Conservation (phyloP, 2,329 filamentous ascomycete species). For the Talaromyces islandicus region DNA sequence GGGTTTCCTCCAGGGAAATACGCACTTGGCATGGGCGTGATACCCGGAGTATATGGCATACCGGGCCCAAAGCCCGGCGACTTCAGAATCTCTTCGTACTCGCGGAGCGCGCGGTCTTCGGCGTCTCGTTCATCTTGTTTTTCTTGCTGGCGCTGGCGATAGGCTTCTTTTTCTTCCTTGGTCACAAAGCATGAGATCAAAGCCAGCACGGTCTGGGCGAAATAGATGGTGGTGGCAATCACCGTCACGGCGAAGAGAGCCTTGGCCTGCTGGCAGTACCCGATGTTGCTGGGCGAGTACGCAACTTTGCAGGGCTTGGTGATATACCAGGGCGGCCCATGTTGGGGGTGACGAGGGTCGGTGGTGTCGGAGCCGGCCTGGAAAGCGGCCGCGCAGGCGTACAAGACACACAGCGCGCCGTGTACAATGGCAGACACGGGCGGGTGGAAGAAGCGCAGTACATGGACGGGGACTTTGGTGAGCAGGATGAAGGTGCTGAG, state of each 20-base stretch:
- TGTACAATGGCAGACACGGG: slow-evolving; percentile 51
- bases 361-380: slow-evolving; percentile 55
- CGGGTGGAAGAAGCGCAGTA: slow-evolving; percentile 53
- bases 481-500: slow-evolving; percentile 57
- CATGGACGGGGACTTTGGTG: slow-evolving; percentile 51
- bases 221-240: slow-evolving; percentile 50
- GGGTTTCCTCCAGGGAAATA: not conserved
- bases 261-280: slow-evolving; percentile 58
- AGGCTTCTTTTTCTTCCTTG: slow-evolving; percentile 29
- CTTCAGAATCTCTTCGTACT: slow-evolving; percentile 28
- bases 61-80: slow-evolving; percentile 28
- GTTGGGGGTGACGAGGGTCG: slow-evolving; percentile 49
- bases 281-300: slow-evolving; percentile 37
- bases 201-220: slow-evolving; percentile 42
- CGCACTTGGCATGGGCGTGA: not conserved
- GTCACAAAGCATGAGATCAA: slow-evolving; percentile 43
- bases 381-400: slow-evolving; percentile 48
- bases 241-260: slow-evolving; percentile 51
- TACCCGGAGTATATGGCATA: slow-evolving; percentile 20
- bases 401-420: slow-evolving; percentile 45
- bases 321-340: slow-evolving; percentile 58
- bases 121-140: slow-evolving; percentile 34
- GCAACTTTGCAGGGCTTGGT: slow-evolving; percentile 55
- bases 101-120: slow-evolving; percentile 23
- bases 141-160: slow-evolving; percentile 29